Evolutionary conservation across 805 yeast species (phyloP).

Genomic region (Hanseniaspora guilliermondii): DNA sequence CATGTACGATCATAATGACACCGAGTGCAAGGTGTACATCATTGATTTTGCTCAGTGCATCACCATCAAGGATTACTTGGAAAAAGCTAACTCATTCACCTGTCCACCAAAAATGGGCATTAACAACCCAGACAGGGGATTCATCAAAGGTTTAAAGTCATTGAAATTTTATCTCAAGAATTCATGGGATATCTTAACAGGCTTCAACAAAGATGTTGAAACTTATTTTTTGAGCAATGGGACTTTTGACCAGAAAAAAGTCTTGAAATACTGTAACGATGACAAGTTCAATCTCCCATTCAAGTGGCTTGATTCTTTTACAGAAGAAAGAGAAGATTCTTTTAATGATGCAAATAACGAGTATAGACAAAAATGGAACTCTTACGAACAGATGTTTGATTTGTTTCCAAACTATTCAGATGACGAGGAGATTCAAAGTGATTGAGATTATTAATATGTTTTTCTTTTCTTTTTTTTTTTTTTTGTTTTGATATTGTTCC

Average conservation of each 20-base stretch:
- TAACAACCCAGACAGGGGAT: conserved; percentile 60
- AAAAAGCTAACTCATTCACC: conserved; percentile 31
- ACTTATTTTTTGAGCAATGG: conserved; percentile 18
- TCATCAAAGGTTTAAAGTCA: conserved; percentile 67
- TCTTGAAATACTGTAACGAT: neutral
- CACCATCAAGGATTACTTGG: conserved; percentile 42
- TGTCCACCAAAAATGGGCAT: conserved; percentile 63
- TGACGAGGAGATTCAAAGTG: neutral
- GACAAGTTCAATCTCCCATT: conserved; percentile 22
- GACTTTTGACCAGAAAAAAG: conserved; percentile 13
- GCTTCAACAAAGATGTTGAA: conserved; percentile 25
- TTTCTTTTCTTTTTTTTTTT: neutral
- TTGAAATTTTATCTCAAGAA: conserved; percentile 51
- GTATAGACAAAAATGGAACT: conserved; percentile 28
- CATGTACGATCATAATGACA: conserved; percentile 53
- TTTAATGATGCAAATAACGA: conserved; percentile 24
- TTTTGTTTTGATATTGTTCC: no score
- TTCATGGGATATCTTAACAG: conserved; percentile 47
- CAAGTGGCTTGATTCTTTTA: conserved; percentile 33
- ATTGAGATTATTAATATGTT: conserved; percentile 13
- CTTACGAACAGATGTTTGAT: conserved; percentile 27
- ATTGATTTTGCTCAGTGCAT: conserved; percentile 95
- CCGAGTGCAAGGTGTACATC: conserved; percentile 42
- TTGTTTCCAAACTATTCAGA: conserved; percentile 21
- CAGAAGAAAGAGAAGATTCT: conserved; percentile 25